Evolutionary conservation across 495 filamentous ascomycete species (phyloP).

Genomic region (Xylaria flabelliformis): DNA sequence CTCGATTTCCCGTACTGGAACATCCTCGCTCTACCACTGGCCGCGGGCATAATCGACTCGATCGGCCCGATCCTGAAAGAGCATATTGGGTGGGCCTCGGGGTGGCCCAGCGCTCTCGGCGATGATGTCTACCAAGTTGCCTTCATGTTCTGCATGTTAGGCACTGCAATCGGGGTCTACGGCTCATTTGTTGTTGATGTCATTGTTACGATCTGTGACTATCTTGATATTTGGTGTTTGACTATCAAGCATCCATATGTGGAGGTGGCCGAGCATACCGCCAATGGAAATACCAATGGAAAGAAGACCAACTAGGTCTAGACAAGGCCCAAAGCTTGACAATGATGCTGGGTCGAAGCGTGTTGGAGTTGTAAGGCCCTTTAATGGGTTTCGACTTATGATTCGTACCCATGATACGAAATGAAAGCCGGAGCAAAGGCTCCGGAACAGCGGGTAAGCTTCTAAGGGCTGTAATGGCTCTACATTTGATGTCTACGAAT

Average conservation of each 20-base stretch:
- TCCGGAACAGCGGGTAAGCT: neutral
- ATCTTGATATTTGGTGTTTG: slow-evolving; percentile 96
- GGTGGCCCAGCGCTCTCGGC: slow-evolving; percentile 82
- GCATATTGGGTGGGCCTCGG: slow-evolving; percentile 59
- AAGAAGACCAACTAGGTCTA: slow-evolving; percentile 43
- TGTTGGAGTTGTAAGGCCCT: neutral
- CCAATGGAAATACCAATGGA: slow-evolving; percentile 28
- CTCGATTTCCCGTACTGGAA: slow-evolving; percentile 87
- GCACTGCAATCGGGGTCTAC: slow-evolving; percentile 82
- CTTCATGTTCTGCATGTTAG: slow-evolving; percentile 84
- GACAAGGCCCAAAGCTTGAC: neutral
- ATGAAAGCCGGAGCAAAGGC: neutral
- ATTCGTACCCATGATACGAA: neutral
- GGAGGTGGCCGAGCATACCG: slow-evolving; percentile 43
- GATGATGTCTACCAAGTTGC: slow-evolving; percentile 78
- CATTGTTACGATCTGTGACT: slow-evolving; percentile 95
- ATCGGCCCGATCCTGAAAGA: slow-evolving; percentile 68
- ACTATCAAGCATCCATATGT: slow-evolving; percentile 85
- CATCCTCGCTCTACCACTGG: slow-evolving; percentile 71
- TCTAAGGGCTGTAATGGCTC: neutral
- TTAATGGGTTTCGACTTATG: neutral
- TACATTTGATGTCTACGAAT: neutral
- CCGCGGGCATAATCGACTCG: slow-evolving; percentile 76
- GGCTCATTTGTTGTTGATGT: slow-evolving; percentile 96
- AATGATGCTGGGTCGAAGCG: neutral